Evolutionary conservation across 148 eudicot species (phyloP).

Genomic region (Rheum nobile): DNA sequence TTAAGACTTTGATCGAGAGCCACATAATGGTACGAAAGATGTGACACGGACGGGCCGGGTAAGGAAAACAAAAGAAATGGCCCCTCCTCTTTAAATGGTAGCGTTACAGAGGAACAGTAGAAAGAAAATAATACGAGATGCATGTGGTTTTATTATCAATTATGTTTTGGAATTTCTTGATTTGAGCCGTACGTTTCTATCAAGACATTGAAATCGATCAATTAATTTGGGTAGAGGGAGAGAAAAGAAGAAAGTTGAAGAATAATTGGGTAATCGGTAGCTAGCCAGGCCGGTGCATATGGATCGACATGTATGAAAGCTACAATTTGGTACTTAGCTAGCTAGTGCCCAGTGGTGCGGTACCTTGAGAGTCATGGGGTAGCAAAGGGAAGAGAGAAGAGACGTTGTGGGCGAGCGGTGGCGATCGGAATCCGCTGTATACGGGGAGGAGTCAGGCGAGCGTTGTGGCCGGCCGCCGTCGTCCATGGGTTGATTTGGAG

Average conservation of each 20-base stretch:
- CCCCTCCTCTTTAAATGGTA: too few species aligned
- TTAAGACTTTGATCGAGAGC: too few species aligned
- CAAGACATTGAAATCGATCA: too few species aligned
- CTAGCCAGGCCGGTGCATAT: too few species aligned
- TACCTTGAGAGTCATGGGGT: conserved; percentile 68
- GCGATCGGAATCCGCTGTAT: not conserved
- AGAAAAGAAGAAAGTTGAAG: not conserved
- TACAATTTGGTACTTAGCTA: too few species aligned
- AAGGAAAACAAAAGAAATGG: too few species aligned
- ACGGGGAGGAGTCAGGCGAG: not conserved
- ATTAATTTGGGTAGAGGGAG: not conserved
- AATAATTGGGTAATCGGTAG: not conserved
- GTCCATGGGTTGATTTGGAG: not conserved
- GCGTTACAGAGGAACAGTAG: not conserved
- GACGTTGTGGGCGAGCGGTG: conserved; percentile 12
- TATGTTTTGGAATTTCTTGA: not conserved
- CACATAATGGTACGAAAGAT: too few species aligned
- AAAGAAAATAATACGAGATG: not conserved
- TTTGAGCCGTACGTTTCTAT: too few species aligned
- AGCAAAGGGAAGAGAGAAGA: conserved; percentile 28
- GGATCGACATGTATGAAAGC: too few species aligned
- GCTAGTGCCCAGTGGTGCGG: too few species aligned
- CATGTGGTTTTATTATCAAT: not conserved
- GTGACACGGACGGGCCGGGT: too few species aligned
- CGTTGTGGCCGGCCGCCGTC: not conserved